Evolutionary conservation across 805 yeast genomes (phyloP), one percentile per base, ranked within the genome.

Genomic region (Tetrapisispora pingtungensis): DNA sequence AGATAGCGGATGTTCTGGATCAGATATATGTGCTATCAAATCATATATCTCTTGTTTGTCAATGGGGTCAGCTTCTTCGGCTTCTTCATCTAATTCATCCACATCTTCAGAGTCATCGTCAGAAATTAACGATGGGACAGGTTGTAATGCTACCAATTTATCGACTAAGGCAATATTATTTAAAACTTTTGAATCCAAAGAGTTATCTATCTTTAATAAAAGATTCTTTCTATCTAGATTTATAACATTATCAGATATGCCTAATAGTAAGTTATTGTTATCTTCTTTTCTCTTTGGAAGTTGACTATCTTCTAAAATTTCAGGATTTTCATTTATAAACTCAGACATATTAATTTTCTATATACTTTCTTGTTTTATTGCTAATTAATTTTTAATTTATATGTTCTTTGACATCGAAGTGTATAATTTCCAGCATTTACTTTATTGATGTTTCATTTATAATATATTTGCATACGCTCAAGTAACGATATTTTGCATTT

Each of bases 1-100:
- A 0, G 96, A 83, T 36, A 93, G 69, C 0, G 99, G 99, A 62
- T 93, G 99, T 58, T 93, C 99, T 1, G 99, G 99, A 61, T 93
- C 99, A 0, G 94, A 83, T 12, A 88, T 86, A 27, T 81, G 75
- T 6, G 96, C 78, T 2, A 86, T 85, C 40, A 90, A 68, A 59
- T 89, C 96, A 54, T 78, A 88, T 6, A 90, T 80, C 59, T 90
- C 98, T 59, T 90, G 97, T 1, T 88, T 64, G 59, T 90, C 98
- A 33, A 90, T 77, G 8, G 75, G 75, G 33, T 86, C 93, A 3
- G 55, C 60, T 1, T 47, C 58, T 22, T 45, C 42, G 10, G 4
- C 31, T 7, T 28, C 12, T 28, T 28, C 31, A 18, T 2, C 61
- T 64, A 19, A 67, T 1, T 56, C 66, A 3, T 56, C 61, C 1